phyloP scores from a whole-genome alignment of 1,284 basidiomycete genomes.

The Rhodotorula sp. region DNA sequence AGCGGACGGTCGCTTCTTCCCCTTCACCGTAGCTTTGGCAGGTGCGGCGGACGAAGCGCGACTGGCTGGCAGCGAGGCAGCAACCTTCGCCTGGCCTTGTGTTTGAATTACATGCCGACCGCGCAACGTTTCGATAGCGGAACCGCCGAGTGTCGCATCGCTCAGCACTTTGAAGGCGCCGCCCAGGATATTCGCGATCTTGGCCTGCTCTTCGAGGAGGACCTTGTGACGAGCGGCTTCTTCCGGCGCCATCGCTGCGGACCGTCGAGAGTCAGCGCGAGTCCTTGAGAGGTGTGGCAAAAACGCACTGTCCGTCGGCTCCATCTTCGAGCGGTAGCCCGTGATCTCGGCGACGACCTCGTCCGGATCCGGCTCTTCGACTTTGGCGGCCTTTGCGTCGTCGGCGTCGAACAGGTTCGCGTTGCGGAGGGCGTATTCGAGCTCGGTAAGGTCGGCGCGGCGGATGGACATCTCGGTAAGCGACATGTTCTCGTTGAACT shows the following conservation, averaged over 20 bases:
- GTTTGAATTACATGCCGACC: not conserved
- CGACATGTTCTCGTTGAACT: slow-evolving; percentile 22
- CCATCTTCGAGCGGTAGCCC: slow-evolving; percentile 8
- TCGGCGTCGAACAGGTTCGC: slow-evolving; percentile 5
- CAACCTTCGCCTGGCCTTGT: not conserved
- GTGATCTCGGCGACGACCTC: slow-evolving; percentile 20
- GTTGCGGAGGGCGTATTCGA: slow-evolving; percentile 13
- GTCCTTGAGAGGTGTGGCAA: too few relatives aligned
- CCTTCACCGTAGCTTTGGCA: not conserved
- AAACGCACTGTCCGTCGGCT: slow-evolving; percentile 9
- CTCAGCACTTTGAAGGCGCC: slow-evolving; percentile 1
- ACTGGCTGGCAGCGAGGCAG: too few relatives aligned
- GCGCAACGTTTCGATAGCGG: slow-evolving; percentile 9
- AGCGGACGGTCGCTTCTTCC: not conserved
- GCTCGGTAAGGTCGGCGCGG: slow-evolving; percentile 18
- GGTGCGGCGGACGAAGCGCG: not conserved
- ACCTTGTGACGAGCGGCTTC: not conserved
- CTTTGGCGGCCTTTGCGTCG: not conserved
- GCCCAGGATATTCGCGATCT: slow-evolving; percentile 22
- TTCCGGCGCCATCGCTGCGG: slow-evolving; percentile 4
- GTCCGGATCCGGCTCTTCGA: slow-evolving; percentile 12
- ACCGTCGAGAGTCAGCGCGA: too few relatives aligned
- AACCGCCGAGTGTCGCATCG: slow-evolving; percentile 22
- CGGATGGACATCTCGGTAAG: slow-evolving; percentile 31
- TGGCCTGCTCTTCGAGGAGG: slow-evolving; percentile 14